Percentiles rank a stretch among this genome's conserved stretches.
Evolutionary conservation across 495 filamentous ascomycete genomes (phyloP).

Genomic region (Aspergillus nanangensis): DNA sequence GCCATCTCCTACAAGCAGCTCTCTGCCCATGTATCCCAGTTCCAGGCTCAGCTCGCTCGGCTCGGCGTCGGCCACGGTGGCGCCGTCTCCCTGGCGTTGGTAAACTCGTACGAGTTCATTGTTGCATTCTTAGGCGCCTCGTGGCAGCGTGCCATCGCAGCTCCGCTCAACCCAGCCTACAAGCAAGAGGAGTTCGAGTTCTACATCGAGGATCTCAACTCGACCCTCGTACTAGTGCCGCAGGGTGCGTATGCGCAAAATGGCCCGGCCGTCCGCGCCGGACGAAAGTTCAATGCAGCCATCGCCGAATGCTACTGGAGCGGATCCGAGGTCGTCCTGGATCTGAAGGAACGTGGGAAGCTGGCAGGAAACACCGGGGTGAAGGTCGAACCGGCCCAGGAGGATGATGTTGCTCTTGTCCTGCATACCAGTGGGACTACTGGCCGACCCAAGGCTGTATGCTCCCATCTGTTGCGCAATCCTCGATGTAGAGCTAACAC

Average conservation of each 20-base stretch:
- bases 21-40: slow-evolving; percentile 51
- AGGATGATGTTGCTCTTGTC: slow-evolving; percentile 65
- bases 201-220: slow-evolving; percentile 80
- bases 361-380: slow-evolving; percentile 48
- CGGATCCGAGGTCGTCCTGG: slow-evolving; percentile 60
- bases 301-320: slow-evolving; percentile 82
- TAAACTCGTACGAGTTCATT: slow-evolving; percentile 79
- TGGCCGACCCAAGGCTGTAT: slow-evolving; percentile 73
- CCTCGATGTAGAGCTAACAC: not conserved
- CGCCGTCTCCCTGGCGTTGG: slow-evolving; percentile 70
- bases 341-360: slow-evolving; percentile 69
- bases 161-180: slow-evolving; percentile 77
- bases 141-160: slow-evolving; percentile 74
- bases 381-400: slow-evolving; percentile 50
- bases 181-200: slow-evolving; percentile 87
- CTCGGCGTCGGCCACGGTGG: slow-evolving; percentile 59
- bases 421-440: slow-evolving; percentile 78
- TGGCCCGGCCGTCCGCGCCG: slow-evolving; percentile 67
- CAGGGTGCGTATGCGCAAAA: slow-evolving; percentile 57
- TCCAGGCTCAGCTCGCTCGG: slow-evolving; percentile 68
- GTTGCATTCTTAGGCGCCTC: slow-evolving; percentile 73
- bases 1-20: slow-evolving; percentile 62
- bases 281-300: slow-evolving; percentile 67
- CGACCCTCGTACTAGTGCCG: slow-evolving; percentile 68
- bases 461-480: not conserved